These are phyloP conservation scores for Suhomyces kilbournensis DNA, from an alignment of 805 yeast species.

Conservation along the genomic window DNA sequence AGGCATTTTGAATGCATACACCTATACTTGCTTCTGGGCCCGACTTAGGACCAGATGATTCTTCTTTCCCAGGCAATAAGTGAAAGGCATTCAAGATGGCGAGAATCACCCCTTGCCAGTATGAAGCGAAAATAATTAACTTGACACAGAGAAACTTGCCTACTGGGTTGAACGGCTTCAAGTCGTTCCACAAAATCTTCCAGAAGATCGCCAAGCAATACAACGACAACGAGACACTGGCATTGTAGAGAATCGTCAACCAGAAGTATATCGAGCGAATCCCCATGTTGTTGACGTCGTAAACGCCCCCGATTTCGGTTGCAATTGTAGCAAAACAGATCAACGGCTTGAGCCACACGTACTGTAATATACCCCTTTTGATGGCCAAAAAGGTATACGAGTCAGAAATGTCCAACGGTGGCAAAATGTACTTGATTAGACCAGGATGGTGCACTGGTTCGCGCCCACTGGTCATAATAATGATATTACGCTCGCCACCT, in stretches of 20 bases:
- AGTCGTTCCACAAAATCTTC: slow-evolving; percentile 80
- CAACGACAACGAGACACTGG: slow-evolving; percentile 76
- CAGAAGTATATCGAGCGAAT: slow-evolving; percentile 54
- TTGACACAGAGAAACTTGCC: slow-evolving; percentile 92
- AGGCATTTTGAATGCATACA: slow-evolving; percentile 67
- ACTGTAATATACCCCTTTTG: slow-evolving; percentile 85
- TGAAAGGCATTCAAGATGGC: slow-evolving; percentile 52
- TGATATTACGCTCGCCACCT: slow-evolving; percentile 89
- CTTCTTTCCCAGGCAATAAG: slow-evolving; percentile 31
- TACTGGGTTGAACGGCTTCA: slow-evolving; percentile 80
- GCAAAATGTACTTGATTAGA: slow-evolving; percentile 46
- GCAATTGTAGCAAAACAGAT: slow-evolving; percentile 57
- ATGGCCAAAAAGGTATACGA: slow-evolving; percentile 73
- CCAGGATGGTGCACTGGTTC: slow-evolving; percentile 69
- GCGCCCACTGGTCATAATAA: slow-evolving; percentile 67
- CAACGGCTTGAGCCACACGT: slow-evolving; percentile 90
- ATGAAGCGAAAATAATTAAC: slow-evolving; percentile 92
- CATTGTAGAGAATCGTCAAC: slow-evolving; percentile 68
- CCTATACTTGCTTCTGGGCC: slow-evolving; percentile 40
- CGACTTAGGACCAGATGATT: slow-evolving; percentile 5
- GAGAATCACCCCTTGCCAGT: slow-evolving; percentile 85
- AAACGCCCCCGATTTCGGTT: slow-evolving; percentile 46
- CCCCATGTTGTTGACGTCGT: slow-evolving; percentile 51
- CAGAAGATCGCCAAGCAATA: slow-evolving; percentile 88
- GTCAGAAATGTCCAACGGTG: slow-evolving; percentile 77